Percentiles rank a stretch among this genome's conserved stretches.
Conservation (phyloP, 1,284 basidiomycete genomes). For the Puccinia horiana region DNA sequence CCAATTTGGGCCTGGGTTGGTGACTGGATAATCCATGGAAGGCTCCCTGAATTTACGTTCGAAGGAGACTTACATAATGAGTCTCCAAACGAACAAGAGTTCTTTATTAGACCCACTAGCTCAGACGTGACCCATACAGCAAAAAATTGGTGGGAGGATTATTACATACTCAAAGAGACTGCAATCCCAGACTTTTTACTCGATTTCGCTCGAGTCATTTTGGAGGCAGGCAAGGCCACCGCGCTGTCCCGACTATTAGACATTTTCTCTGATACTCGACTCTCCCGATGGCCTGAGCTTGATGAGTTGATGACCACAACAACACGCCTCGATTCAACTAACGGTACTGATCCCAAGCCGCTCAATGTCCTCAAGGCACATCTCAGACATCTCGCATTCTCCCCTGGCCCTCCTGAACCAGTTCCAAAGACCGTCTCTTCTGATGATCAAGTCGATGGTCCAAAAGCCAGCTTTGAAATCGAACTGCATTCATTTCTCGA, state of each 20-base stretch:
- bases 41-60: not conserved
- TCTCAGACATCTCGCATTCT: conserved; percentile 8
- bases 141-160: conserved; percentile 34
- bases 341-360: not conserved
- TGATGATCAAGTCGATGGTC: not conserved
- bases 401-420: not conserved
- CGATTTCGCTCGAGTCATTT: conserved; percentile 22
- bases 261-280: not conserved
- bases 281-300: conserved; percentile 1
- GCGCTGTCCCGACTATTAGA: conserved; percentile 12
- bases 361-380: not conserved
- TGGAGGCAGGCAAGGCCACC: conserved; percentile 43
- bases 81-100: not conserved
- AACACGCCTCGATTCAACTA: not conserved
- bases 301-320: not conserved
- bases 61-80: not conserved
- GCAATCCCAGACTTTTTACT: conserved; percentile 16
- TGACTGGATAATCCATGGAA: conserved; percentile 34
- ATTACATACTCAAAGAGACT: conserved; percentile 5
- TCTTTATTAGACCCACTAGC: conserved; percentile 3
- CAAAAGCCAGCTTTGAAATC: not conserved
- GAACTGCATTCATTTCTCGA: conserved; percentile 1
- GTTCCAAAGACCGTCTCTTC: not conserved
- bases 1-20: conserved; percentile 40
- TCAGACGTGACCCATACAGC: not conserved